These are phyloP conservation scores for Colletotrichum paranaense DNA, from an alignment of 2,329 filamentous ascomycete species.

Conservation along the genomic window DNA sequence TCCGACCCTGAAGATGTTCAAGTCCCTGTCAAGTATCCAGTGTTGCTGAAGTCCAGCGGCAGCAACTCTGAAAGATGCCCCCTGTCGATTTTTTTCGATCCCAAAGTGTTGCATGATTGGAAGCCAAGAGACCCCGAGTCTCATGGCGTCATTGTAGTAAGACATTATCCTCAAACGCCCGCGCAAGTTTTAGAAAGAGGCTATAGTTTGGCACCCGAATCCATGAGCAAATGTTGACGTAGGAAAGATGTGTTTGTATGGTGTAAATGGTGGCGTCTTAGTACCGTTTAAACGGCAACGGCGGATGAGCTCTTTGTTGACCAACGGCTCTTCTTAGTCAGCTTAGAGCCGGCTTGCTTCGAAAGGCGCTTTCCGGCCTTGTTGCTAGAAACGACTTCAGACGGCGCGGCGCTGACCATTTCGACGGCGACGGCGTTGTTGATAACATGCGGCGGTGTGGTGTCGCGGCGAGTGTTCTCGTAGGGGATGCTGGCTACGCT, in stretches of 20 bases:
- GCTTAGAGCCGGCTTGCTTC: slow-evolving; percentile 43
- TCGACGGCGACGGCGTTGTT: slow-evolving; percentile 37
- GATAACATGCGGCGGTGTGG: slow-evolving; percentile 36
- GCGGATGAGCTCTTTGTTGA: slow-evolving; percentile 40
- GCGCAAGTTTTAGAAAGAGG: background rate
- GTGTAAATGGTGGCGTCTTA: too few species aligned
- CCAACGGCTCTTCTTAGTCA: slow-evolving; percentile 46
- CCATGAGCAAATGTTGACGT: background rate
- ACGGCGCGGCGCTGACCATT: slow-evolving; percentile 14
- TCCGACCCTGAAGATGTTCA: slow-evolving; percentile 10
- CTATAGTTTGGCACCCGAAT: background rate
- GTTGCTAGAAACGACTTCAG: slow-evolving; percentile 1
- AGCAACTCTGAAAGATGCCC: background rate
- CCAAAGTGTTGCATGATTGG: background rate
- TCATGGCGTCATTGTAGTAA: background rate
- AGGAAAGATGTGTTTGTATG: background rate
- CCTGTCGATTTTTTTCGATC: background rate
- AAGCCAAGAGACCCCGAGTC: background rate
- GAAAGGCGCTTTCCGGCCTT: slow-evolving; percentile 43
- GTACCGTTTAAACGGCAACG: slow-evolving; percentile 40
- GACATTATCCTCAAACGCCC: slow-evolving; percentile 16
- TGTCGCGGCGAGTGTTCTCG: slow-evolving; percentile 10
- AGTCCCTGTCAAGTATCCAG: slow-evolving; percentile 5
- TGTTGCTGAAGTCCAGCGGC: slow-evolving; percentile 26
- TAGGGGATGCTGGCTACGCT: slow-evolving; percentile 15